Evolutionary conservation across 805 yeast species (phyloP).

Genomic region (Myxozyma sirexii): DNA sequence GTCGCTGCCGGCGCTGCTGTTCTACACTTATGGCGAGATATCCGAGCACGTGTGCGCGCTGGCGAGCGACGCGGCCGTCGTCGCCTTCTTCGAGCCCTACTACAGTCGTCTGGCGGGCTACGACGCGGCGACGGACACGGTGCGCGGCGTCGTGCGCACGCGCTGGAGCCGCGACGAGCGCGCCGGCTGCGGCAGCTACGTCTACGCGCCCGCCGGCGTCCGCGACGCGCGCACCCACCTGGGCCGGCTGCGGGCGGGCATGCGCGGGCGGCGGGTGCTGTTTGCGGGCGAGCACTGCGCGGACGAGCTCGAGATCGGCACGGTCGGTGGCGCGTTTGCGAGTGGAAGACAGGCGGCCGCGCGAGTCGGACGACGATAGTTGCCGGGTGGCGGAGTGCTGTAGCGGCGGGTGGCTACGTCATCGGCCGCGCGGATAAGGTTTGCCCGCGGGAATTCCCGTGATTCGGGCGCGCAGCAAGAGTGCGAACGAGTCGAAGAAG

Average conservation of each 20-base stretch:
- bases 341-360: constrained; percentile 24
- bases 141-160: constrained; percentile 2
- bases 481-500: no score
- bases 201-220: constrained; percentile 28
- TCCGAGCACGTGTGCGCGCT: constrained; percentile 24
- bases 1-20: constrained; percentile 30
- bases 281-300: constrained; percentile 42
- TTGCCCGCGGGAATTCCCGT: no score
- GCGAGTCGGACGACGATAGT: neutral
- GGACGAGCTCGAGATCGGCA: constrained; percentile 23
- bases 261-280: constrained; percentile 30
- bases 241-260: constrained; percentile 33
- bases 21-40: constrained; percentile 36
- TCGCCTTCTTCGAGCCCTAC: constrained; percentile 35
- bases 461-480: no score
- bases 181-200: constrained; percentile 43
- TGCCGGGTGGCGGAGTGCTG: neutral
- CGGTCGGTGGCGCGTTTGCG: constrained; percentile 34
- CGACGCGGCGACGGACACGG: constrained; percentile 11
- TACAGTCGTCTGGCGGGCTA: constrained; percentile 28
- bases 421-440: neutral
- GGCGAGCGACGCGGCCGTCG: constrained; percentile 31
- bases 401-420: neutral
- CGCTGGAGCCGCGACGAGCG: constrained; percentile 38
- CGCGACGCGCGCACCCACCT: constrained; percentile 36